Evolutionary conservation across 805 yeast genomes (phyloP), one percentile per base, ranked within the genome.

Genomic region (Aciculoconidium aculeatum): DNA sequence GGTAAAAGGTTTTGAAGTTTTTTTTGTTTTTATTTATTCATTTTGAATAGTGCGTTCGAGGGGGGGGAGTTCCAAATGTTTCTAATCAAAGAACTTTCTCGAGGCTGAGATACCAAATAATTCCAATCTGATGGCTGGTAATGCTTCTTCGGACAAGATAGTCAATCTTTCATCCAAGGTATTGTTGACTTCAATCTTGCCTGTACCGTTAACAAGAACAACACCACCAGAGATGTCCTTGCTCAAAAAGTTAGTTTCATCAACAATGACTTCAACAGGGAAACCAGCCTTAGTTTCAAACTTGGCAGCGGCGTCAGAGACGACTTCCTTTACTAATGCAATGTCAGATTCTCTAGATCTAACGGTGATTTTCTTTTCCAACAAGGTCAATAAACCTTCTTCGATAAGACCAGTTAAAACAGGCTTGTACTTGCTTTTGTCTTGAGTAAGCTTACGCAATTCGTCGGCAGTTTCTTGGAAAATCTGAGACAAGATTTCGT

Each of bases 101-200:
- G 90, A 62, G 33, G 72, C 59, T 11, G 95, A 80, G 34, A 83
- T 77, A 39, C 95, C 95, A 53, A 87, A 92, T 52, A 90, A 65
- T 51, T 88, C 94, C 40, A 83, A 68, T 65, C 97, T 80, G 41
- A 92, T 77, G 32, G 88, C 94, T 27, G 99, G 99, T 44, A 92
- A 74, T 6, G 95, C 82, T 49, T 77, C 84, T 54, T 83, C 82
- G 21, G 82, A 72, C 47, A 92, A 70, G 39, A 92, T 62, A 48
- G 79, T 73, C 51, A 92, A 75, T 65, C 99, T 84, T 68, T 88
- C 96, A 50, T 87, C 96, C 49, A 92, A 72, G 27, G 98, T 88
- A 67, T 92, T 92, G 62, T 84, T 71, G 33, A 92, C 85, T 46
- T 81, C 88, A 43, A 92, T 87, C 63, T 82, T 85, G 31, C 94